Evolutionary conservation across 164 flowering plant species (phyloP).

Genomic region (Paratinospora sagittata): DNA sequence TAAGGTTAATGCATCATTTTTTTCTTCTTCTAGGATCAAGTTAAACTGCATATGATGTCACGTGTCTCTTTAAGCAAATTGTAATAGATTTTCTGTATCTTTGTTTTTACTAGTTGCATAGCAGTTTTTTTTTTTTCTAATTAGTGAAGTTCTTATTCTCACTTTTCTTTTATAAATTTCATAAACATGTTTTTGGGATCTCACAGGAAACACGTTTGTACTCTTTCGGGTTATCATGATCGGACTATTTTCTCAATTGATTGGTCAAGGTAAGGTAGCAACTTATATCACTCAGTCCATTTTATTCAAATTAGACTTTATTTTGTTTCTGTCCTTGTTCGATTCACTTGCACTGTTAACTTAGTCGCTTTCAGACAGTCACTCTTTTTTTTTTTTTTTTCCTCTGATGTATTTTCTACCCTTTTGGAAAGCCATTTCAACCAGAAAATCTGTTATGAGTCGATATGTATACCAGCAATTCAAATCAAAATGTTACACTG

Average conservation of each 20-base stretch:
- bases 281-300: too few species aligned
- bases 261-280: conserved; percentile 95
- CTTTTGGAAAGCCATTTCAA: not conserved
- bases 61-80: not conserved
- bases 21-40: too few species aligned
- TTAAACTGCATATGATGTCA: not conserved
- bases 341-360: not conserved
- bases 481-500: not conserved
- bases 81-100: not conserved
- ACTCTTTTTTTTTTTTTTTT: too few species aligned
- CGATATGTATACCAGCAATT: not conserved
- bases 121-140: not conserved
- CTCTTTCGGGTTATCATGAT: conserved; percentile 86
- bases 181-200: conserved; percentile 1
- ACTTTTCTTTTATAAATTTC: not conserved
- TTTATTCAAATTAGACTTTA: not conserved
- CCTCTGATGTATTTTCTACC: not conserved
- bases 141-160: not conserved
- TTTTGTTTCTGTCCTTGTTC: not conserved
- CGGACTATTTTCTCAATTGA: conserved; percentile 89
- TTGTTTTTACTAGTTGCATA: not conserved
- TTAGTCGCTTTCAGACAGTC: not conserved
- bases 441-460: not conserved
- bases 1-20: too few species aligned
- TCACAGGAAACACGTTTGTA: conserved; percentile 75